Base-by-base conservation (phyloP, 495 filamentous ascomycete species). In the Penicillium dipodomyicola region DNA sequence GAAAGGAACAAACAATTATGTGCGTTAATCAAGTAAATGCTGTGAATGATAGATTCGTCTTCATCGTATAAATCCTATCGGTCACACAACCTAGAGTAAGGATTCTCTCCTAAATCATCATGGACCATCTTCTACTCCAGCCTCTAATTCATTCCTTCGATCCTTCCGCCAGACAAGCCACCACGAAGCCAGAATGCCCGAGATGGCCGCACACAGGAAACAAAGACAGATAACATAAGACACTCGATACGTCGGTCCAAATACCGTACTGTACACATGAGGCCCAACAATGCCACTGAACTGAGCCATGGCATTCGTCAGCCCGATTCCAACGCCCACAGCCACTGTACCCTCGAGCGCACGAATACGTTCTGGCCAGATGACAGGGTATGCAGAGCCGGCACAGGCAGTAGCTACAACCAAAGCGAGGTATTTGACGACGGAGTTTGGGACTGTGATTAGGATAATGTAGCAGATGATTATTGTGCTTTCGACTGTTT, bases 401-500 rank as follows among this genome's bases (percentile, higher is more conserved):
- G 76, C 66, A 48, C 67, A 71, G 4, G 75, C 65, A 0, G 68
- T 72, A 9, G 76, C 73, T 19, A 77, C 61, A 12, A 77, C 71
- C 35, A 77, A 52, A 12, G 61, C 70, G 9, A 77, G 45, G 45
- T 77, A 77, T 56, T 74, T 76, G 19, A 71, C 72, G 12, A 70
- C 44, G 4, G 69, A 56, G 53, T 72, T 73, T 9, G 41, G 41
- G n/a, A 77, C 70, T 0, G 71, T 77, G 40, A 73, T 72, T 7
- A 77, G 64, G 19, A 79, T 62, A 27, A 79, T 77, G 48, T 77
- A 79, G 58, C 75, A 77, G 45, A 77, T 63, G 2, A 77, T 75
- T 4, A 60, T 72, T 23, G 72, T 73, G 54, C 55, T 60, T 57
- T 75, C 74, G 37, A 77, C 72, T 77, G 41, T 30, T 37, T 19